These are phyloP conservation scores for Colletotrichum tabaci DNA, from an alignment of 2,329 filamentous ascomycete species.

Conservation along the genomic window DNA sequence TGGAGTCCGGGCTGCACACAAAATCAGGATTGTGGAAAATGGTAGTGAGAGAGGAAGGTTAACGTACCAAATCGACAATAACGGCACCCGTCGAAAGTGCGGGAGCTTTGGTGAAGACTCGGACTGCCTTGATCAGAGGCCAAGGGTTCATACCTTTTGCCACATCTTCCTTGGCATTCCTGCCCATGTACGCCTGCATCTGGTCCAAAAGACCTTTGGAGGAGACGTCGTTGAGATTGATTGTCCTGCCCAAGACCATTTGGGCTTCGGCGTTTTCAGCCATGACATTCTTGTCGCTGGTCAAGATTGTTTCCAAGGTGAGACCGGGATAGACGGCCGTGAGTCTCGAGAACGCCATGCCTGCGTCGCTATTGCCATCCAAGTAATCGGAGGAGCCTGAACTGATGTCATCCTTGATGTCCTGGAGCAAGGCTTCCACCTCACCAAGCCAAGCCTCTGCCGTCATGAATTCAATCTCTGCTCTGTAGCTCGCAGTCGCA, in stretches of 20 bases:
- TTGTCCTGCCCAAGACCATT: neutral
- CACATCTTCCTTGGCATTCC: neutral
- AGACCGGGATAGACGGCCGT: conserved; percentile 60
- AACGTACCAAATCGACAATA: conserved; percentile 61
- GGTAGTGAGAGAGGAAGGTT: conserved; percentile 13
- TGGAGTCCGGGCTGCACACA: conserved; percentile 64
- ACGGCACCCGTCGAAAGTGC: conserved; percentile 53
- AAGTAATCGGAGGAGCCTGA: conserved; percentile 53
- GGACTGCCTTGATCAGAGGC: conserved; percentile 68
- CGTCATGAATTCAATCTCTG: conserved; percentile 71
- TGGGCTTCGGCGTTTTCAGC: neutral
- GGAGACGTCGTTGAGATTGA: neutral
- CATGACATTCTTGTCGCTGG: neutral
- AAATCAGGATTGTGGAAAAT: neutral
- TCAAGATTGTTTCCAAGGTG: conserved; percentile 34
- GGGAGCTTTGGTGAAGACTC: conserved; percentile 52
- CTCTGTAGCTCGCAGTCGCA: conserved; percentile 58
- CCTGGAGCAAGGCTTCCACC: conserved; percentile 61
- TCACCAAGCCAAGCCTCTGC: conserved; percentile 67
- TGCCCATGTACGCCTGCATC: neutral
- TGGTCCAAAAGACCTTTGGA: neutral
- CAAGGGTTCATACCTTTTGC: conserved; percentile 47
- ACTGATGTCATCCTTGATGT: conserved; percentile 60
- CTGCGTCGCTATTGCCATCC: conserved; percentile 59
- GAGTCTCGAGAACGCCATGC: conserved; percentile 57